Base-by-base conservation (phyloP, 176 grass and related monocot species). In the Aegilops sharonensis region DNA sequence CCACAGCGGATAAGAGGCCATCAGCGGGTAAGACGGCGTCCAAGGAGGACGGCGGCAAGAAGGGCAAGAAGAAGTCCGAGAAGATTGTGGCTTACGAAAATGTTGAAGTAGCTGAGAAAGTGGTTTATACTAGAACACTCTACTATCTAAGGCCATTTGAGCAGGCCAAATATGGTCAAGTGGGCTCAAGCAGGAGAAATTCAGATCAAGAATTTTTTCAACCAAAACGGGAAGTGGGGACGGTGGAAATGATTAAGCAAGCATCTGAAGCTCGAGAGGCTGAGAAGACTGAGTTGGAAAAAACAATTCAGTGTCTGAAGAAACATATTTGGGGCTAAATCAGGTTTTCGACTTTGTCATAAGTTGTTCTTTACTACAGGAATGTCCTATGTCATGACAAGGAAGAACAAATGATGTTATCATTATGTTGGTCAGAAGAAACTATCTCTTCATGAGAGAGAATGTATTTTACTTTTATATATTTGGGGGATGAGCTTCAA, bases 41-140 rank as follows among this genome's bases (percentile, higher is more conserved):
- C 57, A 60, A 60, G 20, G 57, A 60, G 20, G 57, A 21, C 20
- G 8, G 57, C 8, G 5, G 9, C 20, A 87, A 79, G 66, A 47
- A 87, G 84, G 84, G 40, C 0, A 90, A 21, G 74, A 83, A 90
- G 84, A 90, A 83, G 79, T 74, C 43, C 3, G 86, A 90, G 88
- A 90, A 86, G 73, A 79, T 65, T 56, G 84, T 90, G 0, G 95
- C 47, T 50, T 50, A 37, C 2, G 9, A 34, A 70, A 70, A 70
- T 8, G 35, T 35, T 70, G 34, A 70, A 36, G 30, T 17, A 20
- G 66, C 15, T 13, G 30, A 68, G 29, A 65, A n/a, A 64, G 60
- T 13, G 25, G 15, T 84, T 71, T 83, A 29, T 64, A 64, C 87
- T 72, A 69, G 76, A 25, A 88, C 36, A 4, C 25, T 71, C 8